phyloP scores from a whole-genome alignment of 1,284 basidiomycete species.

The Irpex lacteus region DNA sequence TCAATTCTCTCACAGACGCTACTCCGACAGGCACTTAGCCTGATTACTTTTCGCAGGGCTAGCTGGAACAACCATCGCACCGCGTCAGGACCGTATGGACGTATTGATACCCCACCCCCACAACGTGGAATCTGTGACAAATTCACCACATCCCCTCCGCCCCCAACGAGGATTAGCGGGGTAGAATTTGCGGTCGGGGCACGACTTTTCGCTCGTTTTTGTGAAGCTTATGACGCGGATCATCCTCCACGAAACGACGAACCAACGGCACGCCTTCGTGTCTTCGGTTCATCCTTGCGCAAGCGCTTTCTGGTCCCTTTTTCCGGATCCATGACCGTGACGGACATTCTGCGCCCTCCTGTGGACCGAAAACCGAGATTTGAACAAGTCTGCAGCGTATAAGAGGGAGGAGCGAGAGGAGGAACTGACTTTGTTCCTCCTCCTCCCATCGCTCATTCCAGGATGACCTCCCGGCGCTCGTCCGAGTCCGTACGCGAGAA shows the following conservation, averaged over 20 bases:
- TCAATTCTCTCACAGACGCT: no score
- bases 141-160: no score
- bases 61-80: background rate
- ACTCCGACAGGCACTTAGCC: no score
- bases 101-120: constrained; percentile 7
- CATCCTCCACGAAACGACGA: no score
- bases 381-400: background rate
- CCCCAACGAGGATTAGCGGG: background rate
- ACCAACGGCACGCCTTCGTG: no score
- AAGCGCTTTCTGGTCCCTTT: background rate
- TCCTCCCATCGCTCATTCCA: background rate
- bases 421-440: background rate
- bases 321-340: background rate
- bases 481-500: constrained; percentile 2
- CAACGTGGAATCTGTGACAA: background rate
- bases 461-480: background rate
- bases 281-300: no score
- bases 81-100: constrained; percentile 3
- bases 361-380: background rate
- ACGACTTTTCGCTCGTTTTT: background rate
- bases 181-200: no score
- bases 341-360: background rate
- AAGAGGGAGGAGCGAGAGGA: background rate
- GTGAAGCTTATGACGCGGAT: background rate
- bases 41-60: background rate